Base-by-base conservation (phyloP, 352 stramenopile genomes). In the Phytophthora litchii region DNA sequence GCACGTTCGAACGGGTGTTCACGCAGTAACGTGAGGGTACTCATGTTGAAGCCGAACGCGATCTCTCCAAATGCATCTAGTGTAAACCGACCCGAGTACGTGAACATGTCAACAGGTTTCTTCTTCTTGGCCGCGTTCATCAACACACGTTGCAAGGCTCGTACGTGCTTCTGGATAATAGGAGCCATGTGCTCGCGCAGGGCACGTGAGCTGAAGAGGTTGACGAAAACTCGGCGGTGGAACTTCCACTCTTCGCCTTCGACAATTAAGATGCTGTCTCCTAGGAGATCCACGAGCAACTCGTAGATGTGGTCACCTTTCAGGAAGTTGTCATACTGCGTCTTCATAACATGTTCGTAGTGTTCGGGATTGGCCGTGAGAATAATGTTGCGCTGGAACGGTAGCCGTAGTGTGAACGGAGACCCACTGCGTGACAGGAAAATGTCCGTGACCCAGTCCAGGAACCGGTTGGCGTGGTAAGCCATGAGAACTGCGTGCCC, bases 181-280 rank as follows among this genome's bases (percentile, higher is more conserved):
- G 54, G 56, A 1, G 69, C 54, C 77, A 89, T 82, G 60, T 63
- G 62, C 8, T 84, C 72, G 2, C 72, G 63, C 56, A 89, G 59
- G 13, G 72, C 79, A 9, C 64, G 34, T 13, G 70, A 76, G 10
- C 75, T 92, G 32, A 96, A 95, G 40, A 97, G 92, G 49, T 96
- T 90, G 49, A 88, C 94, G 60, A 91, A 87, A 1, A 74, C 83
- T 41, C 89, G 89, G 43, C 88, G 82, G 44, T 96, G 88, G 54
- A 79, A 67, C 25, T 74, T 66, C 88, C 88, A 96, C 16, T 60
- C 27, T 1, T 72, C 70, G 8, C 81, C 83, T 52, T 96, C 80
- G 9, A 76, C 50, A 19, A 70, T 76, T 44, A 95, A 84, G 50
- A 95, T 94, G 55, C 82, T 84, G 21, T 80, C 60, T 29, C 87